Percentiles rank a stretch among this genome's conserved stretches.
Conservation (phyloP, 2,329 filamentous ascomycete species). For the Xylariomycetidae sp. region DNA sequence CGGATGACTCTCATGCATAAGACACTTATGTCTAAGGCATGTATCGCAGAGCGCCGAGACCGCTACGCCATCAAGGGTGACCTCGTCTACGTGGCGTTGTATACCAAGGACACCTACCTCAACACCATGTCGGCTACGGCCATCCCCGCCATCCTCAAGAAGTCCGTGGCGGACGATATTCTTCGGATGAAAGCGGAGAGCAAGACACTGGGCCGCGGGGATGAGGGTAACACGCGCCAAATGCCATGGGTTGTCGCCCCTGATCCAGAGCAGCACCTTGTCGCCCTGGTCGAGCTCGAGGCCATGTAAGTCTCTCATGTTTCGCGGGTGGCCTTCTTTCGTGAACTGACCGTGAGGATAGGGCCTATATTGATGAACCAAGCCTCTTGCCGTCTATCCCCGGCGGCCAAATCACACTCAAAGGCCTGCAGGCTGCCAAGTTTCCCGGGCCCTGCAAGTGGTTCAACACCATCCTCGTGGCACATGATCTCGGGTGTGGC, state of each 20-base stretch:
- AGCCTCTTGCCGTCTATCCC: too few species aligned
- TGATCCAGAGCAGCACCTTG: not conserved
- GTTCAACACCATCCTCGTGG: not conserved
- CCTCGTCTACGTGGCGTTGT: not conserved
- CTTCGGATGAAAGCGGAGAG: not conserved
- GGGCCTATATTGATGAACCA: not conserved
- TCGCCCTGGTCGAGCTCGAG: not conserved
- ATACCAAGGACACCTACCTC: not conserved
- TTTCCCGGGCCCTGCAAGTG: not conserved
- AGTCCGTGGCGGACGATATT: not conserved
- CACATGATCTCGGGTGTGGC: not conserved
- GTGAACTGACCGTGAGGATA: not conserved
- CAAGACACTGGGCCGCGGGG: not conserved
- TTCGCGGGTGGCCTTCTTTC: not conserved
- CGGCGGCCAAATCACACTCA: not conserved
- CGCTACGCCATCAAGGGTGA: too few species aligned
- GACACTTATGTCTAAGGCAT: too few species aligned
- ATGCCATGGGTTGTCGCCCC: not conserved
- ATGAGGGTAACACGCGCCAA: not conserved
- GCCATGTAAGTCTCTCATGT: not conserved
- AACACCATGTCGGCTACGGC: not conserved
- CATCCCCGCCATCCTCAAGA: not conserved
- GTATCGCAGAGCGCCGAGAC: too few species aligned
- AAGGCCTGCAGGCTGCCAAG: not conserved
- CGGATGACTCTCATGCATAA: too few species aligned